These are phyloP conservation scores for Podaxis rugospora DNA, from an alignment of 768 basidiomycete genomes.

Conservation along the genomic window DNA sequence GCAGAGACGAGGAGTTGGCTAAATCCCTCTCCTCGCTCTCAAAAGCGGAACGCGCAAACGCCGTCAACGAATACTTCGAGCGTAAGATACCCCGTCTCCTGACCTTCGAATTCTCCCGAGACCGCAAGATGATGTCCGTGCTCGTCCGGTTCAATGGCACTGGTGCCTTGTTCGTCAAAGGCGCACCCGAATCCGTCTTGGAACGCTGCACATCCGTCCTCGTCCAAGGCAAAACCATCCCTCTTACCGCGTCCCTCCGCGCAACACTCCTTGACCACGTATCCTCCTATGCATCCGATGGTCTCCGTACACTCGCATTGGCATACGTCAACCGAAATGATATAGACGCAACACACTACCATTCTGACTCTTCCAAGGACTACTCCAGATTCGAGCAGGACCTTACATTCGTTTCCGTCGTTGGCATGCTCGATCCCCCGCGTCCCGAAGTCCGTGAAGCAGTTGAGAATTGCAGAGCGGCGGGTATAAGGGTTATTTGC, in stretches of 20 bases:
- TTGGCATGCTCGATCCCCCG: slow-evolving; percentile 97
- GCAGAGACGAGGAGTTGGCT: slow-evolving; percentile 52
- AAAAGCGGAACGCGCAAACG: slow-evolving; percentile 65
- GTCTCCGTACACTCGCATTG: slow-evolving; percentile 87
- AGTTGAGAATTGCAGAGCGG: slow-evolving; percentile 85
- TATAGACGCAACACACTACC: slow-evolving; percentile 76
- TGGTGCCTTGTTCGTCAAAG: slow-evolving; percentile 90
- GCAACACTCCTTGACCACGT: slow-evolving; percentile 59
- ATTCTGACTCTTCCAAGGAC: slow-evolving; percentile 70
- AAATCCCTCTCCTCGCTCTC: slow-evolving; percentile 55
- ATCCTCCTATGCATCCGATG: slow-evolving; percentile 68
- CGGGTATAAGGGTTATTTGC: slow-evolving; percentile 93
- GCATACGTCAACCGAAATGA: slow-evolving; percentile 81
- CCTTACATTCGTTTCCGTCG: slow-evolving; percentile 91
- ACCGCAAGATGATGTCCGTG: slow-evolving; percentile 99
- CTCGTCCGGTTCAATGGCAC: slow-evolving; percentile 65
- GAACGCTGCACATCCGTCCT: slow-evolving; percentile 80
- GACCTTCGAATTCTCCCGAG: slow-evolving; percentile 97
- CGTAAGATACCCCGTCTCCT: slow-evolving; percentile 70
- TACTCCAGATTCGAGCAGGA: slow-evolving; percentile 90
- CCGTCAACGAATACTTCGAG: slow-evolving; percentile 83
- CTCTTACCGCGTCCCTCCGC: slow-evolving; percentile 62
- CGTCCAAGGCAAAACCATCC: slow-evolving; percentile 57
- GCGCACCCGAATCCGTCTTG: slow-evolving; percentile 92
- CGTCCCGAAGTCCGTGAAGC: slow-evolving; percentile 88